A percentile compares a stretch with the other conserved stretches of the same genome.
Evolutionary conservation across 139 green algal species (phyloP).

Genomic region (Edaphochlamys debaryana): DNA sequence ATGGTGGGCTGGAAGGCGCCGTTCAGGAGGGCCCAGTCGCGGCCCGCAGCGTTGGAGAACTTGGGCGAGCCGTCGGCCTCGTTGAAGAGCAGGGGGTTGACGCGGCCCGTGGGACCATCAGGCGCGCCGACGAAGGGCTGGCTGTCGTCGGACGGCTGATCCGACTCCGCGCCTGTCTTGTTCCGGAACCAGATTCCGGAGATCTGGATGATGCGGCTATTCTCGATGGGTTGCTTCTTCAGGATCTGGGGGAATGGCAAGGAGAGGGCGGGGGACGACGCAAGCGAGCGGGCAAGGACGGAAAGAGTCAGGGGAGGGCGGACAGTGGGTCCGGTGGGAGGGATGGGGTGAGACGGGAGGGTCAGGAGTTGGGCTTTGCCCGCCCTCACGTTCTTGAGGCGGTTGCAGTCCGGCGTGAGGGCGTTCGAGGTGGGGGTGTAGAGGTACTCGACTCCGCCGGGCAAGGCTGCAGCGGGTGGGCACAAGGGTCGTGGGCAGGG

Average conservation of each 20-base stretch:
- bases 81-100: constrained; percentile 5
- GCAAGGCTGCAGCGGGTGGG: no score
- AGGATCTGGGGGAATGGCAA: neutral
- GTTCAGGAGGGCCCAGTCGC: constrained; percentile 34
- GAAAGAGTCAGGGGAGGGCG: no score
- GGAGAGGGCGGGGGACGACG: neutral
- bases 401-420: neutral
- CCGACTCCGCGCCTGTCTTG: no score
- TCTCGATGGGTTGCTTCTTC: neutral
- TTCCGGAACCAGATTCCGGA: constrained; percentile 16
- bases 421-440: no score
- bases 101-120: no score
- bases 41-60: constrained; percentile 1
- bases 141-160: no score
- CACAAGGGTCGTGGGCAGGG: no score
- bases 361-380: no score
- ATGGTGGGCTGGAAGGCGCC: constrained; percentile 1
- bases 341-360: no score
- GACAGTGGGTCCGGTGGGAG: no score
- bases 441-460: no score
- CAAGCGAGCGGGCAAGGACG: neutral
- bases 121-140: no score
- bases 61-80: neutral
- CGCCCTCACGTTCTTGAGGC: neutral
- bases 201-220: constrained; percentile 19